These are phyloP conservation scores for Vigna unguiculata DNA, from an alignment of 306 rosid genomes.

Conservation along the genomic window DNA sequence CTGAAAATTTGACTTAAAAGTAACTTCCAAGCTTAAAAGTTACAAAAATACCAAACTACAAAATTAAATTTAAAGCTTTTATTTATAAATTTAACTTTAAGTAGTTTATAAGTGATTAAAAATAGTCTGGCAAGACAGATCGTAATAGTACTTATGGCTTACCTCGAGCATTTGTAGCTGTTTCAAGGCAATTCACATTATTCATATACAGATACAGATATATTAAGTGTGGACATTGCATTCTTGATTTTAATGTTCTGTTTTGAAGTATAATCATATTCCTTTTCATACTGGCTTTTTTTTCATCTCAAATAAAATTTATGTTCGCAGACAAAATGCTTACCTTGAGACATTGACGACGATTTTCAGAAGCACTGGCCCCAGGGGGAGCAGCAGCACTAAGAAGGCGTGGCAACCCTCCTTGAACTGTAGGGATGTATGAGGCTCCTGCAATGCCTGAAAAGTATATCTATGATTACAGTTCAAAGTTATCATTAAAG, in stretches of 20 bases:
- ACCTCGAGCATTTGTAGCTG: background rate
- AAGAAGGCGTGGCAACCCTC: slow-evolving; percentile 94
- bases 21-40: too few species aligned
- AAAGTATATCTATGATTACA: slow-evolving; percentile 33
- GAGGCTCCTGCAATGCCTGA: slow-evolving; percentile 98
- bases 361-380: slow-evolving; percentile 88
- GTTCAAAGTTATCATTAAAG: slow-evolving; percentile 20
- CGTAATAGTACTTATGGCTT: background rate
- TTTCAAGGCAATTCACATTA: slow-evolving; percentile 6
- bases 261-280: slow-evolving; percentile 15
- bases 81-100: background rate
- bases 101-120: background rate
- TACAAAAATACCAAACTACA: background rate
- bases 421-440: slow-evolving; percentile 93
- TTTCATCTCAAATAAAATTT: slow-evolving; percentile 27
- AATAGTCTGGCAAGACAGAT: background rate
- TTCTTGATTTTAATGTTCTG: slow-evolving; percentile 1
- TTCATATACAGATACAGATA: slow-evolving; percentile 18
- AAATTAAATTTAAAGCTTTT: background rate
- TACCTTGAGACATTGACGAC: slow-evolving; percentile 99
- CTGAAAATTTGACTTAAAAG: background rate
- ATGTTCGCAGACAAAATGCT: background rate
- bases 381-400: slow-evolving; percentile 99
- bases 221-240: background rate
- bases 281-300: background rate